Base-by-base conservation (phyloP, 23 red algal genomes). In the Gracilaria gracilis region DNA sequence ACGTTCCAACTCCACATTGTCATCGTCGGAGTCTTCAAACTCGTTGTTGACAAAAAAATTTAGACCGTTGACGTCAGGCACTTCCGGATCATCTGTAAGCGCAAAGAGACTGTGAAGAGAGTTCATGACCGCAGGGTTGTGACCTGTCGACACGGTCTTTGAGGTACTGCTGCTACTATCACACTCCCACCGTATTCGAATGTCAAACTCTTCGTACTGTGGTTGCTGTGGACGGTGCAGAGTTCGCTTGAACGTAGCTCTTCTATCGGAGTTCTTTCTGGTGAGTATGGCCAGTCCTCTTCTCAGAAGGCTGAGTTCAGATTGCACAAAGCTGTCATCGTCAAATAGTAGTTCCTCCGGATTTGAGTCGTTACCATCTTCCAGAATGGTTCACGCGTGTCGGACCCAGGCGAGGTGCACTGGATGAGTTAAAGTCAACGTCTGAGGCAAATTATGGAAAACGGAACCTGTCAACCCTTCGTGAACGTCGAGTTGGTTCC, bases 1-100 rank as follows among this genome's bases (percentile, higher is more conserved):
- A n/a, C 16, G 37, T 32, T 71, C 53, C 19, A 67, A 17, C 49
- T 86, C 57, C 2, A 55, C n/a, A 54, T 89, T 73, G 44, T 46
- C 55, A 2, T 75, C 70, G 33, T 65, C 86, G 50, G 64, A 75
- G 29, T 27, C 48, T 2, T 57, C 83, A 59, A 57, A 75, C 4
- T 87, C 67, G 57, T 76, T 53, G n/a, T 31, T 50, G 2, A 32
- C 57, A 46, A 89, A 62, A 29, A 59, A 67, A 47, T 89, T 89
- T 25, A 89, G 61, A 1, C 86, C 86, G 36, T 13, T 55, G 29
- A 89, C 86, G n/a, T 89, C 86, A 4, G 86, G 86, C 34, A 89
- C 86, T 46, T 79, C 24, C 54, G 86, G 86, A 37, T 89, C 66
- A 37, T 75, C 69, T 4, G 69, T 46, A 21, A 75, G 40, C 1